Conservation (phyloP, 768 basidiomycete genomes). For the Boletus sensibilis region DNA sequence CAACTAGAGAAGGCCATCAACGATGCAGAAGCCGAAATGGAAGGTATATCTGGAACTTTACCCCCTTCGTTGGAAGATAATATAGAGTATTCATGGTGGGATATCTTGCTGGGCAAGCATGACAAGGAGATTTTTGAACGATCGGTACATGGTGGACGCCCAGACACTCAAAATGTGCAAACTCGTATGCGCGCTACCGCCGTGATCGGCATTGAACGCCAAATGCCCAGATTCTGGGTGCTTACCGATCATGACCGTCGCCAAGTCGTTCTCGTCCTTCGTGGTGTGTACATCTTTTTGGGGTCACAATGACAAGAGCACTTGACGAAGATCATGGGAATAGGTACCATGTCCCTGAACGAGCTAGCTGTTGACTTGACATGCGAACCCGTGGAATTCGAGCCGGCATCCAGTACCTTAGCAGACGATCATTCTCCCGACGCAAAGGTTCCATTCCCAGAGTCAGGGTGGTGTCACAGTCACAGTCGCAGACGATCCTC, state of each 20-base stretch:
- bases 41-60: constrained; percentile 36
- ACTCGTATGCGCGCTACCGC: constrained; percentile 54
- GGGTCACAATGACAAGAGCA: neutral
- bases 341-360: constrained; percentile 83
- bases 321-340: constrained; percentile 5
- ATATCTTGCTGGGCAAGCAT: constrained; percentile 74
- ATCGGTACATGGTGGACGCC: constrained; percentile 39
- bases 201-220: constrained; percentile 61
- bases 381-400: constrained; percentile 70
- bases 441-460: constrained; percentile 40
- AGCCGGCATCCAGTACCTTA: constrained; percentile 45
- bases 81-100: constrained; percentile 75
- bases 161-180: constrained; percentile 22
- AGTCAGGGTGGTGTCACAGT: constrained; percentile 21
- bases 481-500: constrained; percentile 27
- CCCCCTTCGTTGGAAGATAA: constrained; percentile 24
- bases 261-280: constrained; percentile 74
- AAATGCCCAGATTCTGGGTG: constrained; percentile 86
- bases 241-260: constrained; percentile 73
- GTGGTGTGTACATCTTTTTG: constrained; percentile 42
- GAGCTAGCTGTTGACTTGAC: constrained; percentile 85
- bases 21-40: constrained; percentile 66
- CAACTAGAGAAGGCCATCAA: constrained; percentile 65
- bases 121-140: constrained; percentile 81
- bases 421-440: constrained; percentile 25